A percentile compares a stretch with the other conserved stretches of the same genome.
These are phyloP conservation scores for Podospora conica DNA, from an alignment of 495 filamentous ascomycete genomes.

Conservation along the genomic window DNA sequence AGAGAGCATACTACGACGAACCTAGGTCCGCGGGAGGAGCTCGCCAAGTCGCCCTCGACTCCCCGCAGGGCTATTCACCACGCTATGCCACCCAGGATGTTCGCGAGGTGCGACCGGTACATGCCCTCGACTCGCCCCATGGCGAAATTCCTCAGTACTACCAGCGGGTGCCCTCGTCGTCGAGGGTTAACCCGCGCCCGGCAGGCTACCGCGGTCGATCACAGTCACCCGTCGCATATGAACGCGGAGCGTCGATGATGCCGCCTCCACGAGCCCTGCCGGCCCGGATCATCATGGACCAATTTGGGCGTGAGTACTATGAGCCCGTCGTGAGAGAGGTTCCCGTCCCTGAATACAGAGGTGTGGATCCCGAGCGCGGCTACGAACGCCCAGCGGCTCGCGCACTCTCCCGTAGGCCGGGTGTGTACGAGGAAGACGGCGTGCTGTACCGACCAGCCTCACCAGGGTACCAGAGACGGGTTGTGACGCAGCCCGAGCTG, in stretches of 20 bases:
- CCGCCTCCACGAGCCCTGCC: constrained; percentile 52
- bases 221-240: constrained; percentile 50
- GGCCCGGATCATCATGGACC: constrained; percentile 61
- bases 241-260: constrained; percentile 42
- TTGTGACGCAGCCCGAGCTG: constrained; percentile 50
- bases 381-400: constrained; percentile 44
- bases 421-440: constrained; percentile 40
- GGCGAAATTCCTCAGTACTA: constrained; percentile 53
- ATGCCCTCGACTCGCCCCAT: constrained; percentile 38
- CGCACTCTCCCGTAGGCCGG: constrained; percentile 47
- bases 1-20: constrained; percentile 35
- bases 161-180: constrained; percentile 32
- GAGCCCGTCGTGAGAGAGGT: constrained; percentile 49
- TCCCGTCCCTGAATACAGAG: constrained; percentile 34
- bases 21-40: constrained; percentile 38
- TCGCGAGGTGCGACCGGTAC: constrained; percentile 49
- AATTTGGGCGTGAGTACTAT: constrained; percentile 63
- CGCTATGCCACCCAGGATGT: constrained; percentile 39
- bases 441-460: constrained; percentile 41
- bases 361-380: constrained; percentile 37
- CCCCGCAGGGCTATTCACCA: constrained; percentile 43
- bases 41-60: constrained; percentile 37
- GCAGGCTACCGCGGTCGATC: constrained; percentile 51
- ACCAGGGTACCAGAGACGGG: constrained; percentile 38
- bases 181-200: constrained; percentile 40